Conservation (phyloP, 306 rosid species). For the Vigna unguiculata region DNA sequence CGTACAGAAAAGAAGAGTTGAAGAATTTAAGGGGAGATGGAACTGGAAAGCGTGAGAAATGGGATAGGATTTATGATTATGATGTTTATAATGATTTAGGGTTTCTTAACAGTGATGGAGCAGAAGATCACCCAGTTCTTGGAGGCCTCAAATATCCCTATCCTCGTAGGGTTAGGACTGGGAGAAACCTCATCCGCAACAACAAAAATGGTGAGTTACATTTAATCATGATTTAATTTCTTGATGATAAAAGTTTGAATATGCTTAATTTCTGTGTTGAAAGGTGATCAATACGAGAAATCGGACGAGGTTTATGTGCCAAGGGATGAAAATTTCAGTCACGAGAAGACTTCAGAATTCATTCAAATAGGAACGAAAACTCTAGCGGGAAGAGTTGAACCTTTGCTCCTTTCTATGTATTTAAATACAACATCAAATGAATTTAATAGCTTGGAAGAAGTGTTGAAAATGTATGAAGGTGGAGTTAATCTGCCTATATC, state of each 20-base stretch:
- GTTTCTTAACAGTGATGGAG: slow-evolving; percentile 38
- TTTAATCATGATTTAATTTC: not conserved
- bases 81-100: slow-evolving; percentile 72
- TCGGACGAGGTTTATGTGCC: no score
- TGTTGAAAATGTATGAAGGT: slow-evolving; percentile 65
- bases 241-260: no score
- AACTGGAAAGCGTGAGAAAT: slow-evolving; percentile 56
- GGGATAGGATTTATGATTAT: slow-evolving; percentile 75
- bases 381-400: not conserved
- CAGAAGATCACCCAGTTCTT: slow-evolving; percentile 34
- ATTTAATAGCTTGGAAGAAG: slow-evolving; percentile 60
- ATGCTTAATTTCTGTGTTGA: not conserved
- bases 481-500: slow-evolving; percentile 57
- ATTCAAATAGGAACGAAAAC: slow-evolving; percentile 51
- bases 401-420: slow-evolving; percentile 37
- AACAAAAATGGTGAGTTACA: slow-evolving; percentile 21
- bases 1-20: slow-evolving; percentile 61
- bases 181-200: slow-evolving; percentile 35
- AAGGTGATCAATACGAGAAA: slow-evolving; percentile 7
- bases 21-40: slow-evolving; percentile 69
- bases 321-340: slow-evolving; percentile 44
- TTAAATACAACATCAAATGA: slow-evolving; percentile 34
- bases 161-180: slow-evolving; percentile 74
- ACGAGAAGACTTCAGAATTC: slow-evolving; percentile 66
- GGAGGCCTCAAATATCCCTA: slow-evolving; percentile 58